A percentile compares a stretch with the other conserved stretches of the same genome.
Conservation (phyloP, 1,139 yeast genomes). For the Debaryomycetaceae sp. region DNA sequence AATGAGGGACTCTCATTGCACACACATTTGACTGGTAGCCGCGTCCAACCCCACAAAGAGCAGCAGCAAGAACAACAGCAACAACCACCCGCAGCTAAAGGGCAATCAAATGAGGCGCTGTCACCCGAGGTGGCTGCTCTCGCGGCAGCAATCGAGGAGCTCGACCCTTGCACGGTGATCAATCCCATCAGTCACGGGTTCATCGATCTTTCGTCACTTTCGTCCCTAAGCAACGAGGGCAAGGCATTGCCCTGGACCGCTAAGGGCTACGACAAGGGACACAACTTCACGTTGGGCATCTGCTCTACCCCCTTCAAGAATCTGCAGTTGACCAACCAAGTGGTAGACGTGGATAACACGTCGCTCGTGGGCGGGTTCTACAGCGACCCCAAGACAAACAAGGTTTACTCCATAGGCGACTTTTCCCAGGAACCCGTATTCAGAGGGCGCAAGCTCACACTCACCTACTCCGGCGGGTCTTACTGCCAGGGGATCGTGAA, state of each 20-base stretch:
- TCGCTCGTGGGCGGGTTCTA: conserved; percentile 66
- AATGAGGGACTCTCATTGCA: too few species aligned
- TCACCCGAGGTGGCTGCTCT: conserved; percentile 2
- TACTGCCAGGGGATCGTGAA: conserved; percentile 45
- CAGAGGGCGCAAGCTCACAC: conserved; percentile 65
- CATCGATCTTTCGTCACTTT: conserved; percentile 51
- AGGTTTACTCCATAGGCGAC: conserved; percentile 64
- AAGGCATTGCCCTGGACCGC: conserved; percentile 58
- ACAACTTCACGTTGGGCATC: conserved; percentile 74
- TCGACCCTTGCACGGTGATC: conserved; percentile 51
- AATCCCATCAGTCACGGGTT: conserved; percentile 52
- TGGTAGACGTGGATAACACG: conserved; percentile 40
- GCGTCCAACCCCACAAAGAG: not conserved
- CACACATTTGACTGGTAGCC: not conserved
- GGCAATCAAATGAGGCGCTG: not conserved
- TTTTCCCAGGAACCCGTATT: conserved; percentile 56
- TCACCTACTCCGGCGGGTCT: conserved; percentile 72
- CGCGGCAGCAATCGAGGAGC: conserved; percentile 7
- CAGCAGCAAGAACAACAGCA: conserved; percentile 2
- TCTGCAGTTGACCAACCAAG: conserved; percentile 20
- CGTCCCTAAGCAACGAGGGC: conserved; percentile 40
- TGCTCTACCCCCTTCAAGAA: conserved; percentile 60
- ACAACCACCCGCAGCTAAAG: conserved; percentile 1
- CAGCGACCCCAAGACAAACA: conserved; percentile 45
- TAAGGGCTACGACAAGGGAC: conserved; percentile 65